Percentiles rank a stretch among this genome's conserved stretches.
These are phyloP conservation scores for Cucurbita ficifolia DNA, from an alignment of 306 rosid genomes.

Conservation along the genomic window DNA sequence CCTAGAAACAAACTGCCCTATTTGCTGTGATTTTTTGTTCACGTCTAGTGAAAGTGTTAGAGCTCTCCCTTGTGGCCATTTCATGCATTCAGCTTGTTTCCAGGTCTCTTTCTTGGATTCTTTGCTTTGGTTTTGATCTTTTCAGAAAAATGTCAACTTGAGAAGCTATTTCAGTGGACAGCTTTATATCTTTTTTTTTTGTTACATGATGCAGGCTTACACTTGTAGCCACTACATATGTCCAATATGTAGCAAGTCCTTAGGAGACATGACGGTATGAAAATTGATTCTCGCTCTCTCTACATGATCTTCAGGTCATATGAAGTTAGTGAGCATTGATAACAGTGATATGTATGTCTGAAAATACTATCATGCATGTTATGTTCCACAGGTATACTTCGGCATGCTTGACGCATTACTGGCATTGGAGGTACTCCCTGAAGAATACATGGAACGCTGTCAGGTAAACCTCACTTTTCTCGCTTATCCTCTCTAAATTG, in stretches of 20 bases:
- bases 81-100: slow-evolving; percentile 99
- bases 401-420: slow-evolving; percentile 98
- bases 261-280: slow-evolving; percentile 97
- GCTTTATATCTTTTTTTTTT: background rate
- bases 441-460: slow-evolving; percentile 64
- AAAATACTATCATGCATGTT: background rate
- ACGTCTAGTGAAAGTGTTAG: slow-evolving; percentile 93
- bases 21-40: slow-evolving; percentile 86
- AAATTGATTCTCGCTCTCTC: background rate
- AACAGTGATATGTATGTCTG: background rate
- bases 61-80: slow-evolving; percentile 94
- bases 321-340: background rate
- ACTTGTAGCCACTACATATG: slow-evolving; percentile 92
- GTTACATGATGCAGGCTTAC: slow-evolving; percentile 49
- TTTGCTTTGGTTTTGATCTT: background rate
- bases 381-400: slow-evolving; percentile 59
- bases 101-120: slow-evolving; percentile 32
- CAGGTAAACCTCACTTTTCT: slow-evolving; percentile 39
- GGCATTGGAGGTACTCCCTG: slow-evolving; percentile 94
- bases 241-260: slow-evolving; percentile 96
- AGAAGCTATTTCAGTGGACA: background rate
- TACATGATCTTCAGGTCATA: background rate
- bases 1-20: slow-evolving; percentile 92
- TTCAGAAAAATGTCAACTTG: background rate
- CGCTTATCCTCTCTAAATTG: background rate